Conservation (phyloP, 495 filamentous ascomycete species). For the Chaetomium cochliodes region DNA sequence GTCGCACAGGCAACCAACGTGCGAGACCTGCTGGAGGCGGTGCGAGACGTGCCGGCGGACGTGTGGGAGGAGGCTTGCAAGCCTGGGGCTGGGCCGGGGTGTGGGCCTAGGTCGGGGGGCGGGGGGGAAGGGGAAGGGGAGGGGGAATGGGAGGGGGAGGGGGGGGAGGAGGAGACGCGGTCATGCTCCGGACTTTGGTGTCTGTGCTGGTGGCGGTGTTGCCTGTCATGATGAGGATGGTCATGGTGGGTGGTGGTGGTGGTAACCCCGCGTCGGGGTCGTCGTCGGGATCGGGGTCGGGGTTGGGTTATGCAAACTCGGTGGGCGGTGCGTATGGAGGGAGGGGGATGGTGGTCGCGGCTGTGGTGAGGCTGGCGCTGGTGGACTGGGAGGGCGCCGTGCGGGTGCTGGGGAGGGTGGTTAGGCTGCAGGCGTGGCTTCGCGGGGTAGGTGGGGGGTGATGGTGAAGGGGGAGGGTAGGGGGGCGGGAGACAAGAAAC, state of each 20-base stretch:
- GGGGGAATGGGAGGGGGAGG: no score
- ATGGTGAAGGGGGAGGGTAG: no score
- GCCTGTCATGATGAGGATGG: neutral
- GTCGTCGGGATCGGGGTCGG: no score
- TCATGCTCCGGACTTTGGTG: conserved; percentile 9
- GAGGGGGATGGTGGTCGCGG: conserved; percentile 19
- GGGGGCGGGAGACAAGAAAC: no score
- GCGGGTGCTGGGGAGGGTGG: conserved; percentile 3
- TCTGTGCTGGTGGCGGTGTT: conserved; percentile 8
- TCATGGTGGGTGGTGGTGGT: no score
- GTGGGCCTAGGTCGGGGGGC: no score
- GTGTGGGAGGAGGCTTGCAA: conserved; percentile 1
- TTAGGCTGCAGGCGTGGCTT: conserved; percentile 21
- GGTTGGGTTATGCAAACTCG: no score
- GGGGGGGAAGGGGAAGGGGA: no score
- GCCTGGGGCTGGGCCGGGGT: no score
- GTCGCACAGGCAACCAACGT: neutral
- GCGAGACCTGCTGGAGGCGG: conserved; percentile 7
- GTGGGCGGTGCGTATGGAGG: neutral
- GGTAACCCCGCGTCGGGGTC: no score
- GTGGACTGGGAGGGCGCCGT: conserved; percentile 8
- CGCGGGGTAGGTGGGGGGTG: neutral
- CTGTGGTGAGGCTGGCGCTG: conserved; percentile 15
- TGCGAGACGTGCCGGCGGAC: conserved; percentile 10
- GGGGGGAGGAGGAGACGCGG: no score